These are phyloP conservation scores for Aspergillus mulundensis DNA, from an alignment of 495 filamentous ascomycete species.

Conservation along the genomic window DNA sequence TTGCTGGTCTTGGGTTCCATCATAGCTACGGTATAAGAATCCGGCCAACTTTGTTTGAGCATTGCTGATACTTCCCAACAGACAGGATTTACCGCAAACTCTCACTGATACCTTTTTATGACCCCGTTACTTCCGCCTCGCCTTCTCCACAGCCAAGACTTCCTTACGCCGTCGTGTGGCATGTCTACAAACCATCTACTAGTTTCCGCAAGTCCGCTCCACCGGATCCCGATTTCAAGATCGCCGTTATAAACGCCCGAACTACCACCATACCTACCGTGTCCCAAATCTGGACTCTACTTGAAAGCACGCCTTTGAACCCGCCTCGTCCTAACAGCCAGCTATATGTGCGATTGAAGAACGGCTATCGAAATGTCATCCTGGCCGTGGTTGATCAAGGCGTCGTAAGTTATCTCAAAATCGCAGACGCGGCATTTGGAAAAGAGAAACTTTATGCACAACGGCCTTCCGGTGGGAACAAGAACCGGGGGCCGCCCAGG, in stretches of 20 bases:
- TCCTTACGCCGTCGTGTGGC: conserved; percentile 67
- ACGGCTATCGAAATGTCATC: conserved; percentile 79
- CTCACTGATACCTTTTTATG: conserved; percentile 68
- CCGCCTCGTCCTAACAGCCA: conserved; percentile 52
- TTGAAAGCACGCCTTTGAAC: conserved; percentile 64
- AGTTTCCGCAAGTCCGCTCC: conserved; percentile 72
- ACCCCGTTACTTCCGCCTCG: conserved; percentile 40
- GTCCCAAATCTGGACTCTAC: conserved; percentile 61
- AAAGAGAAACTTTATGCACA: conserved; percentile 61
- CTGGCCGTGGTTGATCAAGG: conserved; percentile 87
- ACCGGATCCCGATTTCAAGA: conserved; percentile 71
- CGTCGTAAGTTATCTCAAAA: conserved; percentile 77
- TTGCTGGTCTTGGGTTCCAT: conserved; percentile 73
- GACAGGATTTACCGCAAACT: conserved; percentile 72
- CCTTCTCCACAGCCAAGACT: conserved; percentile 18
- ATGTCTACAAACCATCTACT: conserved; percentile 75
- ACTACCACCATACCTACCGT: conserved; percentile 66
- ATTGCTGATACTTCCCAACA: conserved; percentile 15
- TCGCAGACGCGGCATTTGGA: conserved; percentile 76
- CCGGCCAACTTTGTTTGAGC: background rate
- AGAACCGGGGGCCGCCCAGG: conserved; percentile 32
- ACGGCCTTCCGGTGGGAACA: conserved; percentile 24
- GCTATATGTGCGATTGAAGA: conserved; percentile 68
- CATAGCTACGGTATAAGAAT: conserved; percentile 59
- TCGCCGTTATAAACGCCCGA: conserved; percentile 75